Base-by-base conservation (phyloP, 345 rosid species). In the Aethionema arabicum region DNA sequence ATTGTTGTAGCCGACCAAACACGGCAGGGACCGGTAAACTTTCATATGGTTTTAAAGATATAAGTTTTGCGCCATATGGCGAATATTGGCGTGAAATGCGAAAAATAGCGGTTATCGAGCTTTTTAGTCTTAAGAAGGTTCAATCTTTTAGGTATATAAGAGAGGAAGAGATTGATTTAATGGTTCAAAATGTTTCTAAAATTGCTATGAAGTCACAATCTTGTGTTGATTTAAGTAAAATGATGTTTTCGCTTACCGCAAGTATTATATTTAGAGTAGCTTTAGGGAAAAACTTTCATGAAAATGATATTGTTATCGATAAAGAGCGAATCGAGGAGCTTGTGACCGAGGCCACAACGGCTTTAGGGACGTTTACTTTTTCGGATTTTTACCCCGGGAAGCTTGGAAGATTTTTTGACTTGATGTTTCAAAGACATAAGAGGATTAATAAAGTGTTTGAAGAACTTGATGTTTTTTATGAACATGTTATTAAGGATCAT, bases 401-500 rank as follows among this genome's bases (percentile, higher is more conserved):
- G 29, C 3, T 52, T 35, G 83, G 84, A 10, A 74, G 67, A 69
- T 50, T 72, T 11, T 2, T 73, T 7, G 90, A 86, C 53, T 70
- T 12, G 55, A 33, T 82, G 21, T 70, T 66, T 3, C 80, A 78
- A 8, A 5, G 66, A 16, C 21, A 37, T 11, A 13, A 39, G 41
- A 72, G 69, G n/a, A 66, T 82, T 6, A 69, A 72, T 16, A 79
- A 76, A 13, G 69, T 8, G 36, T 80, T 74, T 41, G 31, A 46
- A 3, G 70, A 76, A 7, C 52, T 77, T 37, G 87, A 86, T 55
- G 38, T 2, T 0, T 78, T 82, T 60, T 83, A 64, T 13, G 73
- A 78, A 15, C 48, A 62, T 46, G 72, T 76, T 14, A 82, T 86
- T 10, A 76, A 72, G 11, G 78, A 83, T 11, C 87, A 86, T 52